Base-by-base conservation (phyloP, 495 filamentous ascomycete species). In the Articulospora tetracladia region DNA sequence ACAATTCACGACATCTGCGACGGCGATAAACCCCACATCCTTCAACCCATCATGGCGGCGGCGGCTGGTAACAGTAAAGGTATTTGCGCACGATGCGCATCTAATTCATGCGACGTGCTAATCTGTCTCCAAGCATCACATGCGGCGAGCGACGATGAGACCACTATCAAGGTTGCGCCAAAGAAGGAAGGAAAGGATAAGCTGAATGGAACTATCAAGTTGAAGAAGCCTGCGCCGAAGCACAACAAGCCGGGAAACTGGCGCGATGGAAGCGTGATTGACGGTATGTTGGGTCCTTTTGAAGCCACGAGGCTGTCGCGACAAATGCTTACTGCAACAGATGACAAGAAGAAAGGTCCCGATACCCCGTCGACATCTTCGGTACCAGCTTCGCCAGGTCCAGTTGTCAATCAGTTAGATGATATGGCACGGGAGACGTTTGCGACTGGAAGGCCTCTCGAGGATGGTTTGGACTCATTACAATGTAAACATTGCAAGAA, bases 401-500 rank as follows among this genome's bases (percentile, higher is more conserved):
- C 83, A 6, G 69, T 90, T 13, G 80, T 95, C 17, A 95, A 91
- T 60, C 85, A 85, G 41, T 78, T 93, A 41, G 86, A 92, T 63
- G 82, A 87, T 44, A 81, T 78, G 57, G 79, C 84, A 17, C 81
- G 86, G 57, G 79, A 86, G 17, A 86, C 84, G 0, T 94, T 96
- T 70, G 74, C 86, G 12, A 90, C 83, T 39, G 86, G 88, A 48
- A 82, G 86, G 39, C 91, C 91, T 0, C 83, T 87, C 50, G 85
- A 91, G 52, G 87, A 90, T 61, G 61, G 74, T 17, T 79, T 84
- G 6, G 86, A 91, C 32, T 76, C 84, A 8, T 78, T 86, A n/a
- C 79, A 88, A 27, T 95, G 91, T 77, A 92, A 89, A 67, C 84
- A 88, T 53, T 95, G 91, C 77, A 92, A 90, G 73, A 88, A 91